phyloP scores from a whole-genome alignment of 2,329 filamentous ascomycete genomes.

The Fusarium tupiense region DNA sequence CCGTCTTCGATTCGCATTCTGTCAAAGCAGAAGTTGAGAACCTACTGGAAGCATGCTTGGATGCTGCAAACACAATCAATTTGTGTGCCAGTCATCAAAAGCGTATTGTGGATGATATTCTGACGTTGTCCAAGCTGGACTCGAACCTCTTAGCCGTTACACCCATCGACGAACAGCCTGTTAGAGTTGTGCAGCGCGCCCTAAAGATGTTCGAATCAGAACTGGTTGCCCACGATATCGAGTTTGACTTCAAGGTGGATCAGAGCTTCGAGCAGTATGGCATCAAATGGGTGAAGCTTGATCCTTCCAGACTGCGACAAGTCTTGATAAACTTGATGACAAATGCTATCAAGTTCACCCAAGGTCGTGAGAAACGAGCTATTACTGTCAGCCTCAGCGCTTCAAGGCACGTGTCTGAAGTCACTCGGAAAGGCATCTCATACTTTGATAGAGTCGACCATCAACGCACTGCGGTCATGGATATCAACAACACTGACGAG shows the following conservation, averaged over 20 bases:
- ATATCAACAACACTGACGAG: slow-evolving; percentile 64
- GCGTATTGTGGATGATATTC: slow-evolving; percentile 73
- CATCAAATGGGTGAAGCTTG: slow-evolving; percentile 77
- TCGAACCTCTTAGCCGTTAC: slow-evolving; percentile 76
- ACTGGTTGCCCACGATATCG: slow-evolving; percentile 75
- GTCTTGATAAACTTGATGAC: slow-evolving; percentile 81
- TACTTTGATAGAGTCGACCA: slow-evolving; percentile 60
- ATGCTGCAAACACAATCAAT: slow-evolving; percentile 84
- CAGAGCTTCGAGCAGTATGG: slow-evolving; percentile 71
- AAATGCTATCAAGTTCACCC: slow-evolving; percentile 73
- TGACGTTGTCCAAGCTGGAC: slow-evolving; percentile 75
- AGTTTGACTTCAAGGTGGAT: slow-evolving; percentile 74
- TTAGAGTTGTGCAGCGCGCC: slow-evolving; percentile 73
- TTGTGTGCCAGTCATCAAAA: slow-evolving; percentile 84
- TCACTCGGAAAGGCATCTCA: slow-evolving; percentile 52
- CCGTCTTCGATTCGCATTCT: slow-evolving; percentile 51
- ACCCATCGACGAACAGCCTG: slow-evolving; percentile 74
- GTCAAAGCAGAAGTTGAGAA: slow-evolving; percentile 57
- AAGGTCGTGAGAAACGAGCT: slow-evolving; percentile 64
- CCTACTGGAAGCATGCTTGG: slow-evolving; percentile 67
- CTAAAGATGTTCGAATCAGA: slow-evolving; percentile 85
- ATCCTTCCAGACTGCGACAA: slow-evolving; percentile 78
- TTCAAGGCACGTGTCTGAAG: slow-evolving; percentile 61
- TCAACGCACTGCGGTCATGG: slow-evolving; percentile 47
- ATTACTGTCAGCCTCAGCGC: slow-evolving; percentile 75